phyloP scores from a whole-genome alignment of 192 early-diverging fungal genomes.

The Neocallimastix lanati region DNA sequence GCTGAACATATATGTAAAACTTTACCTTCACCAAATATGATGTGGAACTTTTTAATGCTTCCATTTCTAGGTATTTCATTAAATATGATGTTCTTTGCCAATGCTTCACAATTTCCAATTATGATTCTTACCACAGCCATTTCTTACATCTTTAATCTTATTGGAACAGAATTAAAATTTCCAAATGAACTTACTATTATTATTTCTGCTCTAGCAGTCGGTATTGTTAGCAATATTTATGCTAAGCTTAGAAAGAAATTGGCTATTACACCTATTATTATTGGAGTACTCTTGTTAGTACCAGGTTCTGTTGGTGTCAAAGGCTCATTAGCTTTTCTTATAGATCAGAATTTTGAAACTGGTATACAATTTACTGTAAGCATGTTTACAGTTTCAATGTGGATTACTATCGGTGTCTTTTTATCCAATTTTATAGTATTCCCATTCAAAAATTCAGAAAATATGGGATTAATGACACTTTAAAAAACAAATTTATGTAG shows the following conservation, averaged over 20 bases:
- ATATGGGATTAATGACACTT: not conserved
- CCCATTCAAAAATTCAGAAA: not conserved
- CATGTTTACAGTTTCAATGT: not conserved
- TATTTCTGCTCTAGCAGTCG: slow-evolving; percentile 58
- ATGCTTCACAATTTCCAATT: slow-evolving; percentile 46
- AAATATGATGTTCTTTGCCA: slow-evolving; percentile 38
- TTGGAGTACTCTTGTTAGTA: slow-evolving; percentile 62
- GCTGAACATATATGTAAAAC: not conserved
- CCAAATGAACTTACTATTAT: slow-evolving; percentile 36
- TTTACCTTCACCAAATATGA: not conserved
- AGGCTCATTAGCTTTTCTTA: slow-evolving; percentile 39
- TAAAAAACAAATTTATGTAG: too few relatives aligned
- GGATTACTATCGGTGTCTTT: not conserved
- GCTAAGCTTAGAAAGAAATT: slow-evolving; percentile 49
- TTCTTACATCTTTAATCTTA: slow-evolving; percentile 48
- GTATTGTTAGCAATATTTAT: slow-evolving; percentile 56
- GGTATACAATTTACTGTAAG: not conserved
- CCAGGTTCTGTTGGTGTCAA: slow-evolving; percentile 65
- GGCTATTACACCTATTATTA: slow-evolving; percentile 61
- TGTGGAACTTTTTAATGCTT: slow-evolving; percentile 40
- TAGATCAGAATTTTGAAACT: not conserved
- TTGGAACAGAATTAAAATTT: slow-evolving; percentile 25
- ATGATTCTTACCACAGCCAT: slow-evolving; percentile 52
- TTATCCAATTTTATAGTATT: not conserved
- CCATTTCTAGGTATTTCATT: slow-evolving; percentile 28